Base-by-base conservation (phyloP, 2,329 filamentous ascomycete species). In the Hysterium pulicare region DNA sequence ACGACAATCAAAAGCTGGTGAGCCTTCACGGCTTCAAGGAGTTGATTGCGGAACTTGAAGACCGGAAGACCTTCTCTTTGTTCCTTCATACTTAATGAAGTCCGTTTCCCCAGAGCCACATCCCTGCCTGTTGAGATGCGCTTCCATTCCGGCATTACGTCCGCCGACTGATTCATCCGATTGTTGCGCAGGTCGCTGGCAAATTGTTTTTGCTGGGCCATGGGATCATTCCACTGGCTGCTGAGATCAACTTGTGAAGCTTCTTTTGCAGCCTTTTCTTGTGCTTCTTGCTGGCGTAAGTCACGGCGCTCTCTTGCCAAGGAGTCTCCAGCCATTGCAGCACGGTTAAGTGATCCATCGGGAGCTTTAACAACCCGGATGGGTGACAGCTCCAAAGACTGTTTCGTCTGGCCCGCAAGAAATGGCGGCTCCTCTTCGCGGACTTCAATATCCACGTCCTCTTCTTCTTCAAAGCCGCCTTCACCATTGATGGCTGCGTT, bases 301-400 rank as follows among this genome's bases (percentile, higher is more conserved):
- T 98, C 93, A 62, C 89, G 84, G 40, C 93, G 78, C 62, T 98
- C 93, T 63, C 93, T 95, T 3, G 91, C 87, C 11, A 98, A 70
- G 4, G 83, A 79, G 13, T 91, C 90, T 33, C 93, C 91, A 7
- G 90, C 84, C 87, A 97, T 95, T 13, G 94, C 94, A 36, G 94
- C 89, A 58, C 93, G 81, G 63, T 98, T 98, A 68, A 98, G 83
- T 3, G 91, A 97, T n/a, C 93, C 93, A 67, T 98, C 93, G 0
- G 93, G 94, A 1, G 93, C 93, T 68, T 97, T 97, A 55, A 98
- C 88, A 17, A 98, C 90, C 50, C 94, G 81, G 48, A 98, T 98
- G 0, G 93, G 93, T 2, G 90, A 96, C 3, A 98, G 72, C 59
- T 98, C 93, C 7, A 98, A 75, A 8, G 90, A 95, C 62, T 95